Evolutionary conservation across 23 red algal species (phyloP).

Genomic region (Gracilaria caudata): DNA sequence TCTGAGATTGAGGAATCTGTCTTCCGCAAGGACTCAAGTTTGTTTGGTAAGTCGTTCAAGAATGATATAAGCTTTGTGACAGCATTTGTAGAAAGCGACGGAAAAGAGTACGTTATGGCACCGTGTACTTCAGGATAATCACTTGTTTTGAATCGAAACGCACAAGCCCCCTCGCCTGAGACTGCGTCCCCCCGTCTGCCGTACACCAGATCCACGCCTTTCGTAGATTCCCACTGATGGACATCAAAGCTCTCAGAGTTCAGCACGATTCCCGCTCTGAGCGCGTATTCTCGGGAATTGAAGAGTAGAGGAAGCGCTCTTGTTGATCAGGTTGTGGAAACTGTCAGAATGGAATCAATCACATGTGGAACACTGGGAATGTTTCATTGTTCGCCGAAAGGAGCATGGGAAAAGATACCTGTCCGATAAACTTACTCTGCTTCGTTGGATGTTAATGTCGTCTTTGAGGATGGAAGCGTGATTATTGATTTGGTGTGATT

Average conservation of each 20-base stretch:
- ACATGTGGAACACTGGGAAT: neutral
- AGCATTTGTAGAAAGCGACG: constrained; percentile 52
- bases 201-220: constrained; percentile 45
- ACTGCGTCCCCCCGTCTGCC: constrained; percentile 38
- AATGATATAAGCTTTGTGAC: constrained; percentile 29
- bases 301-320: constrained; percentile 28
- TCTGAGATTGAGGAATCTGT: neutral
- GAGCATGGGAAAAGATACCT: neutral
- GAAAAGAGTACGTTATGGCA: constrained; percentile 27
- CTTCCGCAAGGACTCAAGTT: neutral
- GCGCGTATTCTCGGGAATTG: constrained; percentile 21
- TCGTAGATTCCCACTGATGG: constrained; percentile 45
- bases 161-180: constrained; percentile 48
- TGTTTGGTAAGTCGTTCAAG: neutral
- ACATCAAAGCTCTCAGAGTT: constrained; percentile 18
- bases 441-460: neutral
- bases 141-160: neutral
- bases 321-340: neutral
- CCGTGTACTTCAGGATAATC: constrained; percentile 1
- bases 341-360: neutral
- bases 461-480: constrained; percentile 1
- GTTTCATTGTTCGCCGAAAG: neutral
- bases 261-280: constrained; percentile 38
- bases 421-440: neutral
- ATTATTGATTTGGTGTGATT: neutral